Base-by-base conservation (phyloP, 768 basidiomycete species). In the Phaeotremella fagi region DNA sequence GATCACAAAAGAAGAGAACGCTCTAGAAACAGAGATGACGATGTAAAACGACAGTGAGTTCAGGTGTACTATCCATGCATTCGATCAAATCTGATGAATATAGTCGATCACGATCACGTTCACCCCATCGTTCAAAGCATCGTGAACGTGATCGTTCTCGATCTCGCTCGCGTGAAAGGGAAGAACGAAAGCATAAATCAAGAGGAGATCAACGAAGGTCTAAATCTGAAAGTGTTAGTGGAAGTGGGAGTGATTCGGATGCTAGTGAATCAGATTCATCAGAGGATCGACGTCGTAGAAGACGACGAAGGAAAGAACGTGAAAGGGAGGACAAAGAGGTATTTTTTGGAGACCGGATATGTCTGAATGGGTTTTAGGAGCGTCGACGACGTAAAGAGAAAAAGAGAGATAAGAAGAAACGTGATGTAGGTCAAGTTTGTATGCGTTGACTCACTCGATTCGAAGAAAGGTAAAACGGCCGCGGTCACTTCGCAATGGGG, bases 401-500 rank as follows among this genome's bases (percentile, higher is more conserved):
- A 48, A 66, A 69, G 45, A 52, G 55, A 50, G 57, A 57, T 25
- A 67, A 66, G 56, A 58, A 58, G 29, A 61, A 84, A 68, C 85
- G 85, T 46, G 84, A 83, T 70, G 85, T 83, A 75, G 83, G n/a
- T 69, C 24, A 46, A 24, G 38, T 33, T 53, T 23, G 25, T 27
- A 45, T 11, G 52, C 36, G 49, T 45, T 33, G n/a, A n/a, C n/a
- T n/a, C n/a, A n/a, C n/a, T n/a, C n/a, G n/a, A n/a, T n/a, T n/a
- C n/a, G n/a, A 59, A 82, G 77, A 78, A 84, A 76, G 84, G 84
- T 73, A 82, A 82, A 60, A 79, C 78, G 9, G 77, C 77, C 18
- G 80, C 77, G 27, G 75, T 77, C 24, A 80, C 81, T 9, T 78
- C 82, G 16, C 84, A 89, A 60, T 95, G 90, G 90, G 91, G 91